Evolutionary conservation across 108 stramenopile species (phyloP).

Genomic region (Seminavis robusta): DNA sequence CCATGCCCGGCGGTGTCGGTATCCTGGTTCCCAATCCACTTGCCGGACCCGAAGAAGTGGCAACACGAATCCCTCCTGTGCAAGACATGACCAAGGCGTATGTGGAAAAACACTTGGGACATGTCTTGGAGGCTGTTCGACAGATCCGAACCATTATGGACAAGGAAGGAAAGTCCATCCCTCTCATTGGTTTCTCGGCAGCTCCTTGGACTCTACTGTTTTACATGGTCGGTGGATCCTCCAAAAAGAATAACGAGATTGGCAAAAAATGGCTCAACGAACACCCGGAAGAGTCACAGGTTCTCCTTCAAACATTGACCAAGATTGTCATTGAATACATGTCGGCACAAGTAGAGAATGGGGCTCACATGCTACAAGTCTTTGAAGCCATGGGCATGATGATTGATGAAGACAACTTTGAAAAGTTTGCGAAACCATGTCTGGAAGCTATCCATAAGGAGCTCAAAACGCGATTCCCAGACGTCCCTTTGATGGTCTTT

Average conservation of each 20-base stretch:
- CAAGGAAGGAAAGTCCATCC: constrained; percentile 72
- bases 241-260: constrained; percentile 81
- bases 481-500: constrained; percentile 93
- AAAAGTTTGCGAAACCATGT: constrained; percentile 83
- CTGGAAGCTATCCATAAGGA: constrained; percentile 66
- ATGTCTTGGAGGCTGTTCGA: constrained; percentile 78
- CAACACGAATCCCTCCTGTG: constrained; percentile 57
- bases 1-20: constrained; percentile 95
- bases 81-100: constrained; percentile 57
- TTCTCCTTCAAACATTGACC: constrained; percentile 75
- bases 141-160: constrained; percentile 78
- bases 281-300: constrained; percentile 73
- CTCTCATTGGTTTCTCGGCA: constrained; percentile 93
- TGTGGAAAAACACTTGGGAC: constrained; percentile 76
- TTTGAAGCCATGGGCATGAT: constrained; percentile 98
- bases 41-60: constrained; percentile 68
- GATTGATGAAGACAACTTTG: constrained; percentile 80
- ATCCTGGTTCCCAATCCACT: constrained; percentile 89
- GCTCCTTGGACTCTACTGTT: constrained; percentile 95
- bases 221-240: constrained; percentile 95
- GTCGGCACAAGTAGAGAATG: constrained; percentile 87
- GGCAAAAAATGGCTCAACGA: constrained; percentile 81
- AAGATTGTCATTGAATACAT: constrained; percentile 92
- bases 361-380: constrained; percentile 88
- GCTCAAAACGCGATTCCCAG: constrained; percentile 80